Conservation (phyloP, 2,329 filamentous ascomycete genomes). For the Hypoxylon sp. region DNA sequence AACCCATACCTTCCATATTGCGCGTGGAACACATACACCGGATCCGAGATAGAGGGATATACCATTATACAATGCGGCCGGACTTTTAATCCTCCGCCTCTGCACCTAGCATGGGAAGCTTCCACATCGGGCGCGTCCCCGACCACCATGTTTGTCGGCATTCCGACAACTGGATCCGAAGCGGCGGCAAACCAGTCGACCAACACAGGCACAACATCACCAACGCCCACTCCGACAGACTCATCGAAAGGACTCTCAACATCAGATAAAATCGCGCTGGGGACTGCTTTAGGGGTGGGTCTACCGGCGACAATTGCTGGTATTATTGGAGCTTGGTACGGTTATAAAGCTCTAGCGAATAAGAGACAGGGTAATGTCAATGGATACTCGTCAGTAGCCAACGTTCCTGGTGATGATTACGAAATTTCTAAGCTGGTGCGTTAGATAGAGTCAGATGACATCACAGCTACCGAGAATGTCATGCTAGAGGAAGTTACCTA, state of each 20-base stretch:
- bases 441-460: background rate
- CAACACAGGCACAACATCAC: background rate
- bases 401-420: background rate
- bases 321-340: conserved; percentile 29
- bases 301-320: conserved; percentile 27
- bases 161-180: background rate
- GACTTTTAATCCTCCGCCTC: background rate
- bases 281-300: conserved; percentile 23
- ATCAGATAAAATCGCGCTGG: conserved; percentile 27
- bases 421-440: background rate
- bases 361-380: background rate
- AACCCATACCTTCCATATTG: conserved; percentile 5
- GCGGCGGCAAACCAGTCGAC: conserved; percentile 1
- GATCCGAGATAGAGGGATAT: conserved; percentile 14
- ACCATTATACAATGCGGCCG: conserved; percentile 16
- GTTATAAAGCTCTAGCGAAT: conserved; percentile 6
- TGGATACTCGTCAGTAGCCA: background rate
- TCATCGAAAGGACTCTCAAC: conserved; percentile 13
- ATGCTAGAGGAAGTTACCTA: background rate
- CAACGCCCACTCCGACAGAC: conserved; percentile 3
- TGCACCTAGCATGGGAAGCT: conserved; percentile 13
- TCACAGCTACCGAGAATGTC: background rate
- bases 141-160: conserved; percentile 4
- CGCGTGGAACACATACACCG: conserved; percentile 12
- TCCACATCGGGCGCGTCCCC: conserved; percentile 10